These are phyloP conservation scores for Solioccasus polychromus DNA, from an alignment of 768 basidiomycete genomes.

Conservation along the genomic window DNA sequence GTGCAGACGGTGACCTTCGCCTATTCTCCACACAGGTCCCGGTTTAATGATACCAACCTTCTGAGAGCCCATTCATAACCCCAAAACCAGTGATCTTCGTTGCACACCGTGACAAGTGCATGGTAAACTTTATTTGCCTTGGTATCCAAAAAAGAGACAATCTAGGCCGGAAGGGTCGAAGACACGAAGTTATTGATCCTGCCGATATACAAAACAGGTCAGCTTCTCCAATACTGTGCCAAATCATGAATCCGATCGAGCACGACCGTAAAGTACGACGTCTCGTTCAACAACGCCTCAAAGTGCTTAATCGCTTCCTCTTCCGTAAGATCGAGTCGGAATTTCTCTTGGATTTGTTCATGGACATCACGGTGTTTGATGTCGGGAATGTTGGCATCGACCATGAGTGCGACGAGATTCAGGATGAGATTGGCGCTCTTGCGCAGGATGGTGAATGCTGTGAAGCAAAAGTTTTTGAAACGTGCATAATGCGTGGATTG, in stretches of 20 bases:
- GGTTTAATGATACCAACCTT: too few relatives aligned
- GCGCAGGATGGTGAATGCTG: conserved; percentile 93
- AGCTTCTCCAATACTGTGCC: conserved; percentile 87
- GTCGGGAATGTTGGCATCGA: conserved; percentile 96
- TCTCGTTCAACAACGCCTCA: conserved; percentile 90
- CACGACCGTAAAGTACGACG: conserved; percentile 89
- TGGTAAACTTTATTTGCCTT: too few relatives aligned
- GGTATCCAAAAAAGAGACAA: too few relatives aligned
- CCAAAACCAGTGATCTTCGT: background rate
- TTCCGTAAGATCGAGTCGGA: conserved; percentile 89
- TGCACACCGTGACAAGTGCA: too few relatives aligned
- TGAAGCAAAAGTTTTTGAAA: conserved; percentile 96
- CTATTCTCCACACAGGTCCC: too few relatives aligned
- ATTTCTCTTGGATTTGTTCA: conserved; percentile 94
- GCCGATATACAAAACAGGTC: conserved; percentile 8
- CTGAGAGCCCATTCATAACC: too few relatives aligned
- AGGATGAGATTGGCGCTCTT: conserved; percentile 97
- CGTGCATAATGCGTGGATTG: conserved; percentile 93
- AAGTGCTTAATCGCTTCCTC: conserved; percentile 98
- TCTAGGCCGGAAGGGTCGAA: background rate
- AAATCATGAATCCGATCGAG: conserved; percentile 92
- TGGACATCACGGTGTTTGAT: conserved; percentile 90
- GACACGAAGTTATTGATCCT: background rate
- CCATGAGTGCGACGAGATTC: conserved; percentile 95
- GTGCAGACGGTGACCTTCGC: too few relatives aligned